Evolutionary conservation across 768 basidiomycete genomes (phyloP).

Genomic region (Xerocomus potaroensis): DNA sequence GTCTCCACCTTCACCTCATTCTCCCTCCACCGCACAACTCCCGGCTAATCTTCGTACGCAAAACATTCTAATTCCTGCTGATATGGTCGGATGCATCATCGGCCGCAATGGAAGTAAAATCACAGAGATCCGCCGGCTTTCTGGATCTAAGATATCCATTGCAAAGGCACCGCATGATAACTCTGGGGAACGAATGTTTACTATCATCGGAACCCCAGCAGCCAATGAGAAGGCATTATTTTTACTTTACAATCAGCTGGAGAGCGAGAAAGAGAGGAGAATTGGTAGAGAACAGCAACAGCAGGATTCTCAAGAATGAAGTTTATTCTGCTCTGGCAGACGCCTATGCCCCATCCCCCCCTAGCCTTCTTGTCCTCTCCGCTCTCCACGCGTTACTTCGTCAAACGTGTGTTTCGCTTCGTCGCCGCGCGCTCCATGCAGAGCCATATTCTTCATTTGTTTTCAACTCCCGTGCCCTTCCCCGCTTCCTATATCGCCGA

Average conservation of each 20-base stretch:
- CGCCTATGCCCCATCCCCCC: slow-evolving; percentile 24
- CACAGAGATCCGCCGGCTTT: slow-evolving; percentile 96
- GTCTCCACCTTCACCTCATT: slow-evolving; percentile 32
- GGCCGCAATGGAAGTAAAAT: slow-evolving; percentile 98
- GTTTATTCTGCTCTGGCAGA: background rate
- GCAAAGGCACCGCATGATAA: slow-evolving; percentile 99
- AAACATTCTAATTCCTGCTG: slow-evolving; percentile 98
- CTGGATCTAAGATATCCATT: slow-evolving; percentile 96
- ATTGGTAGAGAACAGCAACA: slow-evolving; percentile 82
- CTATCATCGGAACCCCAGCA: slow-evolving; percentile 93
- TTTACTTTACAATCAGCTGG: slow-evolving; percentile 93
- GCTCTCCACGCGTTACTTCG: slow-evolving; percentile 12
- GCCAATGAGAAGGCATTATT: slow-evolving; percentile 98
- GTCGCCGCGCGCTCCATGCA: slow-evolving; percentile 11
- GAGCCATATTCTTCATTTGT: slow-evolving; percentile 22
- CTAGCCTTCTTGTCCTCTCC: slow-evolving; percentile 27
- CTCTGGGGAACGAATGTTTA: slow-evolving; percentile 99
- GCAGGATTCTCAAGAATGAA: slow-evolving; percentile 58
- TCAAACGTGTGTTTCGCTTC: slow-evolving; percentile 8
- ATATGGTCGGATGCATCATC: slow-evolving; percentile 98
- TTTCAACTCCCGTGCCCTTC: slow-evolving; percentile 23
- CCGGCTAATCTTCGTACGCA: slow-evolving; percentile 90
- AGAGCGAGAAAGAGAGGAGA: slow-evolving; percentile 93
- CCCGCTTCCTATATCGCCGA: slow-evolving; percentile 12
- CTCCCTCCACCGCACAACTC: slow-evolving; percentile 49